Evolutionary conservation across 345 rosid genomes (phyloP).

Genomic region (Carallia brachiata): DNA sequence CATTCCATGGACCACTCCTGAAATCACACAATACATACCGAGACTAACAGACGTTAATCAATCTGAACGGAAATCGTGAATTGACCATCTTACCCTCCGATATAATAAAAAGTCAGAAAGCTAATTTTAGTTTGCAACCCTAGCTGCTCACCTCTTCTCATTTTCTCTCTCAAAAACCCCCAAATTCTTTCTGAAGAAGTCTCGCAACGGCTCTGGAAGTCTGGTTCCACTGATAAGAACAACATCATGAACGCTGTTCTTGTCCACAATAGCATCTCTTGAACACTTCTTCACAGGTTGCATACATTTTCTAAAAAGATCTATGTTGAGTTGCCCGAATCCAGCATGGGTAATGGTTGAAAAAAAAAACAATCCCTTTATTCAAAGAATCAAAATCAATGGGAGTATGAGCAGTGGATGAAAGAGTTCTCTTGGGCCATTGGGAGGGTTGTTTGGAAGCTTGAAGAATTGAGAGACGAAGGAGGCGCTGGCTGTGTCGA

Average conservation of each 20-base stretch:
- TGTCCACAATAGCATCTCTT: constrained; percentile 51
- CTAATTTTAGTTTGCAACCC: no score
- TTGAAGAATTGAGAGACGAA: no score
- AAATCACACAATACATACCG: constrained; percentile 2
- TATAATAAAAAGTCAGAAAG: no score
- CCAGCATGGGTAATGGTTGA: constrained; percentile 43
- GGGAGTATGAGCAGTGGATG: constrained; percentile 49
- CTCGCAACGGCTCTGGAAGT: constrained; percentile 45
- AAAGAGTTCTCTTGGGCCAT: constrained; percentile 45
- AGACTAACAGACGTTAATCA: no score
- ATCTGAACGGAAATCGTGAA: no score
- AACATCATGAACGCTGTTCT: constrained; percentile 43
- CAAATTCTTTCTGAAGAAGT: constrained; percentile 20
- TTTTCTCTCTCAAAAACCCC: no score
- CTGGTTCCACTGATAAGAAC: constrained; percentile 59
- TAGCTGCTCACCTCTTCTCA: no score
- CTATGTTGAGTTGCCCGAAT: constrained; percentile 50
- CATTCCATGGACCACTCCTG: constrained; percentile 64
- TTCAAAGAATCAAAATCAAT: constrained; percentile 45
- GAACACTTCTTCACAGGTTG: constrained; percentile 51
- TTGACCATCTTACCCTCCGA: no score
- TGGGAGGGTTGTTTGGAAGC: no score
- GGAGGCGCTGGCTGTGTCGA: no score
- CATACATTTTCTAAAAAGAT: constrained; percentile 51
- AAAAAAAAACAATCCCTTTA: constrained; percentile 38